Conservation (phyloP, 805 yeast species). For the Wickerhamiella sergipiensis region DNA sequence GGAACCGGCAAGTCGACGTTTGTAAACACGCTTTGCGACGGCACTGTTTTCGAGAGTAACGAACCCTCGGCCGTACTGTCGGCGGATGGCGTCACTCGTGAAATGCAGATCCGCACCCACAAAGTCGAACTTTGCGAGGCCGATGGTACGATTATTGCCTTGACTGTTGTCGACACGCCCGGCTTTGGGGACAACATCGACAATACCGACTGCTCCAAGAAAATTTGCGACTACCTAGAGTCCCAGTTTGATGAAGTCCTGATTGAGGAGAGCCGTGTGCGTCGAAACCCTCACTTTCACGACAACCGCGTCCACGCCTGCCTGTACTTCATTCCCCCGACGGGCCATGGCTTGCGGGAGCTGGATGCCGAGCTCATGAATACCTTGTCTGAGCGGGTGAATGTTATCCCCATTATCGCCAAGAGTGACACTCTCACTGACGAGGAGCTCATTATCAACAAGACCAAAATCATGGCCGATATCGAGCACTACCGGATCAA, state of each 20-base stretch:
- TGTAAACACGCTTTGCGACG: constrained; percentile 49
- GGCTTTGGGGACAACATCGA: constrained; percentile 68
- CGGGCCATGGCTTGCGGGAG: constrained; percentile 40
- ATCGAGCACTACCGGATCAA: constrained; percentile 45
- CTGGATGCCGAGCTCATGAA: constrained; percentile 63
- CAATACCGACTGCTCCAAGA: constrained; percentile 33
- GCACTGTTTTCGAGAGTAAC: constrained; percentile 7
- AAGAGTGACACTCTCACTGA: constrained; percentile 69
- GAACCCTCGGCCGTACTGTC: background rate
- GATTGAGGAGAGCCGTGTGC: constrained; percentile 76
- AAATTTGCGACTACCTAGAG: constrained; percentile 47
- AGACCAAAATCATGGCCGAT: constrained; percentile 41
- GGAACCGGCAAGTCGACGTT: constrained; percentile 70
- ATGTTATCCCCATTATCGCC: constrained; percentile 70
- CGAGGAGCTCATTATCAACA: constrained; percentile 41
- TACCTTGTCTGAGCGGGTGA: constrained; percentile 55
- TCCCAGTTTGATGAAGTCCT: constrained; percentile 53
- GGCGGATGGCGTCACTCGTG: constrained; percentile 8
- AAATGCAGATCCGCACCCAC: constrained; percentile 13
- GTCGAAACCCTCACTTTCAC: constrained; percentile 64
- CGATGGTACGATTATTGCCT: constrained; percentile 35
- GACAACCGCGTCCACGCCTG: constrained; percentile 77
- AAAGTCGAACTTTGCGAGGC: constrained; percentile 39
- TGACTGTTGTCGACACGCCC: constrained; percentile 56
- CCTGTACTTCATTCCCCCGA: constrained; percentile 57